These are phyloP conservation scores for Fomitopsis pinicola DNA, from an alignment of 1,284 basidiomycete species.

Conservation along the genomic window DNA sequence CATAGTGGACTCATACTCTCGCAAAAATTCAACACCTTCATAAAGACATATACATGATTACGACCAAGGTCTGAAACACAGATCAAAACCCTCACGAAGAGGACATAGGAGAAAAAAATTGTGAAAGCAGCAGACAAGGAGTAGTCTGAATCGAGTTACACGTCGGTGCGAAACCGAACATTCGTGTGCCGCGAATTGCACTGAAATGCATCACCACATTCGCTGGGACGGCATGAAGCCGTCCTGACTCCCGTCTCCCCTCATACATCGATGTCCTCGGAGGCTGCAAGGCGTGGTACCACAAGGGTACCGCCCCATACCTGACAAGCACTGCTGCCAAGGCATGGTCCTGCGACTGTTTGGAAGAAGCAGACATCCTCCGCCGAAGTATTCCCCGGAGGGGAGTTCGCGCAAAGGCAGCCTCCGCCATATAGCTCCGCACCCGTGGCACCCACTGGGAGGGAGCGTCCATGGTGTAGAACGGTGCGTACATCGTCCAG, in stretches of 20 bases:
- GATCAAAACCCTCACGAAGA: slow-evolving; percentile 3
- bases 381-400: too few relatives aligned
- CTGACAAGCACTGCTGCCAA: too few relatives aligned
- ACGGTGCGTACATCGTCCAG: too few relatives aligned
- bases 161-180: slow-evolving; percentile 8
- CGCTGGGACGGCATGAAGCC: neutral
- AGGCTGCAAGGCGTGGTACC: neutral
- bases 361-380: too few relatives aligned
- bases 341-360: too few relatives aligned
- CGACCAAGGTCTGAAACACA: neutral
- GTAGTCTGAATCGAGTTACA: slow-evolving; percentile 55
- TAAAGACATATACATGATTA: too few relatives aligned
- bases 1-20: too few relatives aligned
- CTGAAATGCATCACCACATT: slow-evolving; percentile 32
- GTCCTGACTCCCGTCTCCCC: neutral
- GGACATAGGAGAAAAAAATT: slow-evolving; percentile 12
- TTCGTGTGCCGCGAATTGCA: slow-evolving; percentile 43
- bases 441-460: too few relatives aligned
- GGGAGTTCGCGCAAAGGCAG: too few relatives aligned
- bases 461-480: too few relatives aligned
- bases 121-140: slow-evolving; percentile 35
- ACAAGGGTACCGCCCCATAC: neutral
- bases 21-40: too few relatives aligned
- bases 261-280: slow-evolving; percentile 2
- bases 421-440: too few relatives aligned